Conservation (phyloP, 352 stramenopile species). For the Phytophthora pinifolia region DNA sequence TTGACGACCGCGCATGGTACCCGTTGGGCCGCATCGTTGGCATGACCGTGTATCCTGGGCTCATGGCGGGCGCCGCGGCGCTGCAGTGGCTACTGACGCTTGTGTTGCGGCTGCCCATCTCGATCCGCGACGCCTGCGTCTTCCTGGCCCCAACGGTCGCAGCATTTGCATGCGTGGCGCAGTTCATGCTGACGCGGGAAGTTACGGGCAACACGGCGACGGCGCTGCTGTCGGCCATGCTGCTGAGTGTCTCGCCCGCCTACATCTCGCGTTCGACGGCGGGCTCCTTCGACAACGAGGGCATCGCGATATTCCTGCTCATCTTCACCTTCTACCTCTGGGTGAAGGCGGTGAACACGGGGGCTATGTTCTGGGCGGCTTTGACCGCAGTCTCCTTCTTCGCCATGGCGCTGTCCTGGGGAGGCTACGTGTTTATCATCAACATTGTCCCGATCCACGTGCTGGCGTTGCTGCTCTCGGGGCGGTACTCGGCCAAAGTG, state of each 20-base stretch:
- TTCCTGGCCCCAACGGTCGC: constrained; percentile 91
- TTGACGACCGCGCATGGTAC: constrained; percentile 96
- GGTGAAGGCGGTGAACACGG: constrained; percentile 82
- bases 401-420: constrained; percentile 96
- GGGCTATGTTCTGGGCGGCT: constrained; percentile 72
- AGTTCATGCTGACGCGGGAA: constrained; percentile 88
- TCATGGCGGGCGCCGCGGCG: constrained; percentile 85
- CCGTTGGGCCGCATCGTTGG: constrained; percentile 92
- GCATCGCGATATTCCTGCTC: constrained; percentile 97
- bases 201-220: constrained; percentile 68
- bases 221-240: constrained; percentile 86
- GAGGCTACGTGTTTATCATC: constrained; percentile 99
- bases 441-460: constrained; percentile 98
- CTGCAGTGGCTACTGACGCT: constrained; percentile 63
- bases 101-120: constrained; percentile 29
- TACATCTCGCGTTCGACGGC: constrained; percentile 97
- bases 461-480: constrained; percentile 88
- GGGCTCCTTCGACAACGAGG: constrained; percentile 99
- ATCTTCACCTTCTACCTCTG: constrained; percentile 97
- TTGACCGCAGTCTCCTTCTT: constrained; percentile 92
- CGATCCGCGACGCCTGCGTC: constrained; percentile 89
- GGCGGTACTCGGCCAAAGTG: constrained; percentile 90
- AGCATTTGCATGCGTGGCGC: constrained; percentile 77
- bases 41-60: constrained; percentile 92
- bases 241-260: constrained; percentile 96